phyloP scores from a whole-genome alignment of 768 basidiomycete genomes.

The Russula emetica region DNA sequence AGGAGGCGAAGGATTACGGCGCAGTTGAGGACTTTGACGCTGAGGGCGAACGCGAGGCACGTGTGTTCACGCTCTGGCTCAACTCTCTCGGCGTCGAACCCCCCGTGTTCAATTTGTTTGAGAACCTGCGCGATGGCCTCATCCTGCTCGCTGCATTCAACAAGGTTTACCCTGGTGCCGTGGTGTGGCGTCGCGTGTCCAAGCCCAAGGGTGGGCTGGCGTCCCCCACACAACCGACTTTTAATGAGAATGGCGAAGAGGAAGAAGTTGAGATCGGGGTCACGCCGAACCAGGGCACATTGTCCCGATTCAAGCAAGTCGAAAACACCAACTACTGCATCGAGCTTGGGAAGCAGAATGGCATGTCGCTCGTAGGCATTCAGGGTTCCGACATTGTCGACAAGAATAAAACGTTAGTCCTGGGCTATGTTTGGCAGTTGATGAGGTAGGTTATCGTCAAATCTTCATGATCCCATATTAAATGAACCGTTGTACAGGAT shows the following conservation, averaged over 20 bases:
- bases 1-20: constrained; percentile 88
- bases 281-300: constrained; percentile 73
- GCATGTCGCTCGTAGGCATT: constrained; percentile 94
- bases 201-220: constrained; percentile 75
- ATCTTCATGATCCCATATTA: not conserved
- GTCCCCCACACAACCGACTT: constrained; percentile 32
- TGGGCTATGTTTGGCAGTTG: constrained; percentile 96
- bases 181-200: constrained; percentile 93
- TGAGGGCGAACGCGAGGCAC: constrained; percentile 96
- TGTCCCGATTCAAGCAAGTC: constrained; percentile 95
- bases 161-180: constrained; percentile 87
- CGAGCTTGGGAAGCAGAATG: constrained; percentile 87
- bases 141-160: constrained; percentile 95
- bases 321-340: constrained; percentile 98
- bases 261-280: constrained; percentile 79
- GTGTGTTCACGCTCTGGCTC: constrained; percentile 97
- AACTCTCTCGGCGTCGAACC: constrained; percentile 97
- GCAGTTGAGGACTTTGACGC: constrained; percentile 96
- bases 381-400: constrained; percentile 98
- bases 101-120: constrained; percentile 92
- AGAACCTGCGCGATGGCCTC: constrained; percentile 90
- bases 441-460: constrained; percentile 62
- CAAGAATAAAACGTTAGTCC: constrained; percentile 84
- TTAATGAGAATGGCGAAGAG: constrained; percentile 50
- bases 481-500: constrained; percentile 42